These are phyloP conservation scores for Calonectria ilicicola DNA, from an alignment of 2,329 filamentous ascomycete species.

Conservation along the genomic window DNA sequence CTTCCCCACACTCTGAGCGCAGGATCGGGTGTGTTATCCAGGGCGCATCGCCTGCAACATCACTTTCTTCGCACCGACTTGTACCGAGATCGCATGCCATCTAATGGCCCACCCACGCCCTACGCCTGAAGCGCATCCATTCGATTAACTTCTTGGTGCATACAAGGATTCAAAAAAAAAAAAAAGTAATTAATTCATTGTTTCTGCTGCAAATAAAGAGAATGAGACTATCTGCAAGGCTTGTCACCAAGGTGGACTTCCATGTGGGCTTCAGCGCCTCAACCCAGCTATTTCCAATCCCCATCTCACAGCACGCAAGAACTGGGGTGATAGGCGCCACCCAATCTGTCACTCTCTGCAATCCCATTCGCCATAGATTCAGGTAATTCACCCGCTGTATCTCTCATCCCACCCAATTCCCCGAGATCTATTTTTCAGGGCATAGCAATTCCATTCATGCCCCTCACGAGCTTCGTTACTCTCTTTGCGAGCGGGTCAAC, in stretches of 20 bases:
- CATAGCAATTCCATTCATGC: not conserved
- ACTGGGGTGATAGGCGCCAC: constrained; percentile 15
- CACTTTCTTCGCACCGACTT: not conserved
- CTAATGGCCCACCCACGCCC: not conserved
- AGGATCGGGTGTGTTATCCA: not conserved
- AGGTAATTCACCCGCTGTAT: not conserved
- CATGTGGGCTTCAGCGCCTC: not conserved
- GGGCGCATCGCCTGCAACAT: not conserved
- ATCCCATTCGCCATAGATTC: constrained; percentile 3
- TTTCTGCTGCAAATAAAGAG: not conserved
- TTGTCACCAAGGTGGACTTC: constrained; percentile 5
- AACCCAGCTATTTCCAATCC: not conserved
- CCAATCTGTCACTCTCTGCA: not conserved
- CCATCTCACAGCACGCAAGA: constrained; percentile 26
- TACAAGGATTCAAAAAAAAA: not conserved
- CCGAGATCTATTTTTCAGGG: not conserved
- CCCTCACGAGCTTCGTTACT: not conserved
- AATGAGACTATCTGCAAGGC: too few relatives aligned
- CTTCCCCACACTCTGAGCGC: constrained; percentile 6
- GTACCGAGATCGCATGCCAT: not conserved
- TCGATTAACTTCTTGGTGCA: not conserved
- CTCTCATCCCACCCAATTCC: constrained; percentile 11
- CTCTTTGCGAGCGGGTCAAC: not conserved
- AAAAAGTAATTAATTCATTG: not conserved
- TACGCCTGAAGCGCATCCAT: not conserved